Evolutionary conservation across 352 stramenopile genomes (phyloP).

Genomic region (Pythium scleroteichum): DNA sequence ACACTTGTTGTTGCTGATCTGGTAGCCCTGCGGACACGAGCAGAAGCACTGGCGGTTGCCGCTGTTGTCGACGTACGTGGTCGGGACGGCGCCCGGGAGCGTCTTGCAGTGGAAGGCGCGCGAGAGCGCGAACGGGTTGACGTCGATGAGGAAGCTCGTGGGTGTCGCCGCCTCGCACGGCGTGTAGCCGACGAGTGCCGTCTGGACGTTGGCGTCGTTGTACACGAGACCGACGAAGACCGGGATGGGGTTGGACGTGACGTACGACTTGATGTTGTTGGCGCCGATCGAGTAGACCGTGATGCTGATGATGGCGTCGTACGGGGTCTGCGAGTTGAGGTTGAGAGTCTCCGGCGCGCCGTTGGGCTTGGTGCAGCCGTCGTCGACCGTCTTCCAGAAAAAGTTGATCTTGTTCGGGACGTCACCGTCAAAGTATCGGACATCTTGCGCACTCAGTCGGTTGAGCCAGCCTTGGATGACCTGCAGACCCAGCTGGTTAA

Average conservation of each 20-base stretch:
- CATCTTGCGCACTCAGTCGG: background rate
- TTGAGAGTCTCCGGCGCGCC: background rate
- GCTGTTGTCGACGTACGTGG: constrained; percentile 42
- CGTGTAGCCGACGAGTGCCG: constrained; percentile 7
- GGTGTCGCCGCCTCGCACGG: background rate
- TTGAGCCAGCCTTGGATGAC: constrained; percentile 9
- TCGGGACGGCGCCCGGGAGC: constrained; percentile 40
- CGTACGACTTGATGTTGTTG: background rate
- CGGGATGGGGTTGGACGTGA: background rate
- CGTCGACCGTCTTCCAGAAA: background rate
- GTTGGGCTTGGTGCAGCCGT: constrained; percentile 9
- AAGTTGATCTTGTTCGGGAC: constrained; percentile 9
- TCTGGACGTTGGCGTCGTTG: background rate
- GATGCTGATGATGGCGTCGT: constrained; percentile 16
- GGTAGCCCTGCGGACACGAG: constrained; percentile 44
- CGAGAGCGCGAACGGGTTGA: constrained; percentile 53
- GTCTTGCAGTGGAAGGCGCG: constrained; percentile 37
- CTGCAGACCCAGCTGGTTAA: constrained; percentile 4
- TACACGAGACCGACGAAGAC: constrained; percentile 1
- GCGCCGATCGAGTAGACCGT: constrained; percentile 11
- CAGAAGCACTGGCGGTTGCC: constrained; percentile 56
- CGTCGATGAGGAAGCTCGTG: constrained; percentile 2
- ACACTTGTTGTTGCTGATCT: constrained; percentile 29
- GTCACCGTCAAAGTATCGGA: constrained; percentile 18
- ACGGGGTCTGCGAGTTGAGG: background rate